Base-by-base conservation (phyloP, 805 yeast species). In the Ogataea polymorpha region DNA sequence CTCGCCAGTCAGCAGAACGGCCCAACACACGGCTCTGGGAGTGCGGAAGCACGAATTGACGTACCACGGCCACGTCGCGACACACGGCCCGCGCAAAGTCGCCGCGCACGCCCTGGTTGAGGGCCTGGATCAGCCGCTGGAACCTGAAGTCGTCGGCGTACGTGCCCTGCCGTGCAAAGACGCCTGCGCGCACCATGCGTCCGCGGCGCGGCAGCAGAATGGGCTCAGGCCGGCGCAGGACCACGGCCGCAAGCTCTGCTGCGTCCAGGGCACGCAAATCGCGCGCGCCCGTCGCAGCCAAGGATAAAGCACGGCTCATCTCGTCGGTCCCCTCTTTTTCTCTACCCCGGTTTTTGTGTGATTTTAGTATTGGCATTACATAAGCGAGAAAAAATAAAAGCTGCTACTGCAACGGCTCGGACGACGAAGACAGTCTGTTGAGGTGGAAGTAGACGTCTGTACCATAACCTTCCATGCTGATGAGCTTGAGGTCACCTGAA, bases 381-480 rank as follows among this genome's bases (percentile, higher is more conserved):
- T 38, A 38, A 38, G 25, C 37, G 20, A 6, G 4, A 18, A 18
- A 18, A 18, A 32, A 14, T 20, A 14, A 20, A 20, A 27, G 12
- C 14, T 2, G 23, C 41, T 40, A 74, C 42, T 79, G 79, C 40
- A 79, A 62, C 4, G 91, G 93, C 63, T 85, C 95, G 42, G 79
- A 74, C 3, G 82, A 76, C 37, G 84, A 76, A 52, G 84, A 79
- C 53, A 88, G 74, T 40, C 95, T 71, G 62, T 88, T 88, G 59
- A 88, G 70, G 64, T 89, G 96, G 56, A 89, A 63, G 55, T 88
- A 89, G 2, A 86, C 96, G 59, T 88, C 96, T 1, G 96, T 88
- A 12, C 96, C 96, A 56, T 88, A 86, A 7, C 96, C 96, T 63
- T 88, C 96, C 95, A 89, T 86, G 24, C 88, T 79, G 41, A 87